Evolutionary conservation across 1,139 yeast species (phyloP).

Genomic region (Kodamaea anthophila): DNA sequence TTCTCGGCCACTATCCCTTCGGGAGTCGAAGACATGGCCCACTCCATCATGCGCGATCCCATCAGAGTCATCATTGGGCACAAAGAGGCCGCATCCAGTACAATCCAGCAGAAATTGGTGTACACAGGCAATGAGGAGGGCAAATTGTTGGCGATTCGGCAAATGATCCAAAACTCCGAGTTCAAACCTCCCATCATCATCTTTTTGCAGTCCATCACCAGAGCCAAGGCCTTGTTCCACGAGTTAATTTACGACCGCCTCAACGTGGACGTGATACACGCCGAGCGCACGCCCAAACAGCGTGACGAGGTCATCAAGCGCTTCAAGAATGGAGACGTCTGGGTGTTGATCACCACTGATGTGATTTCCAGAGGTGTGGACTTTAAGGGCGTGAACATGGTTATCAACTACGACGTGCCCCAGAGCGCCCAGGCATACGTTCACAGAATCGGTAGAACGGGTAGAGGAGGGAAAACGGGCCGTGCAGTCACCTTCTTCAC

Average conservation of each 20-base stretch:
- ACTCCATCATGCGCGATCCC: constrained; percentile 77
- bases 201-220: constrained; percentile 82
- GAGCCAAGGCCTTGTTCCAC: constrained; percentile 93
- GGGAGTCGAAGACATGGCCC: constrained; percentile 84
- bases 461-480: constrained; percentile 88
- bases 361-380: constrained; percentile 96
- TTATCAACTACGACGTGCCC: constrained; percentile 95
- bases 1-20: constrained; percentile 96
- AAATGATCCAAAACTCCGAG: constrained; percentile 77
- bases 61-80: constrained; percentile 86
- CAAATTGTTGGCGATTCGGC: constrained; percentile 83
- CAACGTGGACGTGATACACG: constrained; percentile 93
- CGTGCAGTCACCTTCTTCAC: constrained; percentile 90
- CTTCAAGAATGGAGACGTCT: constrained; percentile 82
- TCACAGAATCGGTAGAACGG: constrained; percentile 98
- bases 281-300: constrained; percentile 87
- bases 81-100: constrained; percentile 84
- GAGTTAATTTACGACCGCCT: constrained; percentile 86
- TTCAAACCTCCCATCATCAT: constrained; percentile 90
- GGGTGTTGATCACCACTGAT: constrained; percentile 97
- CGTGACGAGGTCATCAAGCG: constrained; percentile 80
- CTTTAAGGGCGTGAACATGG: constrained; percentile 90
- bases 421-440: constrained; percentile 91
- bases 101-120: constrained; percentile 76
- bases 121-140: constrained; percentile 96